A percentile compares a stretch with the other conserved stretches of the same genome.
These are phyloP conservation scores for Earliella scabrosa DNA, from an alignment of 1,284 basidiomycete genomes.

Conservation along the genomic window DNA sequence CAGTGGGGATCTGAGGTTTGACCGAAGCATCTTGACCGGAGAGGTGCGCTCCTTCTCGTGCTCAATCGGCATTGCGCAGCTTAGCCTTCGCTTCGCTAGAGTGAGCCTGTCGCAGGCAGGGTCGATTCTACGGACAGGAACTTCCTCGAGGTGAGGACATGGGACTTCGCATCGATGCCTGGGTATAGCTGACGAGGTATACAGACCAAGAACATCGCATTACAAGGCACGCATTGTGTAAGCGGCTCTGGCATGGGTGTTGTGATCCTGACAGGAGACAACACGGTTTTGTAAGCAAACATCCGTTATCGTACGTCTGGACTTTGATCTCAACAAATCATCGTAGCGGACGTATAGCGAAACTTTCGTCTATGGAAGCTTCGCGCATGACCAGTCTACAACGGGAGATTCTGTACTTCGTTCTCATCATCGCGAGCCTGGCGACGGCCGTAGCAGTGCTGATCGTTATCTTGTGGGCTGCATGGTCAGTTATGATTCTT, in stretches of 20 bases:
- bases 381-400: slow-evolving; percentile 46
- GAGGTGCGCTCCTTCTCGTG: too few species aligned
- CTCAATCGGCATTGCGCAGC: too few species aligned
- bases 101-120: slow-evolving; percentile 29
- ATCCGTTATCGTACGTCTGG: neutral
- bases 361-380: slow-evolving; percentile 51
- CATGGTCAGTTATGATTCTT: slow-evolving; percentile 39
- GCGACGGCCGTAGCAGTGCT: slow-evolving; percentile 49
- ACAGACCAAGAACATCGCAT: slow-evolving; percentile 61
- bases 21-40: slow-evolving; percentile 65
- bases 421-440: slow-evolving; percentile 45
- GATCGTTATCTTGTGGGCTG: slow-evolving; percentile 62
- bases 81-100: too few species aligned
- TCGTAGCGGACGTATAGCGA: slow-evolving; percentile 57
- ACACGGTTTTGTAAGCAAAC: slow-evolving; percentile 48
- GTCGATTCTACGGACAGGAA: slow-evolving; percentile 18
- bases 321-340: too few species aligned
- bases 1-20: slow-evolving; percentile 56
- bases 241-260: slow-evolving; percentile 57
- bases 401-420: slow-evolving; percentile 47
- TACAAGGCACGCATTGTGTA: slow-evolving; percentile 69
- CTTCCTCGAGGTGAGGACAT: slow-evolving; percentile 10
- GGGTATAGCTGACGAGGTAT: slow-evolving; percentile 47
- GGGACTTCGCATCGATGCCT: slow-evolving; percentile 38
- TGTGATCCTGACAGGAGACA: slow-evolving; percentile 60